A percentile compares a stretch with the other conserved stretches of the same genome.
These are phyloP conservation scores for Yamadazyma dushanensis DNA, from an alignment of 1,139 yeast genomes.

Conservation along the genomic window DNA sequence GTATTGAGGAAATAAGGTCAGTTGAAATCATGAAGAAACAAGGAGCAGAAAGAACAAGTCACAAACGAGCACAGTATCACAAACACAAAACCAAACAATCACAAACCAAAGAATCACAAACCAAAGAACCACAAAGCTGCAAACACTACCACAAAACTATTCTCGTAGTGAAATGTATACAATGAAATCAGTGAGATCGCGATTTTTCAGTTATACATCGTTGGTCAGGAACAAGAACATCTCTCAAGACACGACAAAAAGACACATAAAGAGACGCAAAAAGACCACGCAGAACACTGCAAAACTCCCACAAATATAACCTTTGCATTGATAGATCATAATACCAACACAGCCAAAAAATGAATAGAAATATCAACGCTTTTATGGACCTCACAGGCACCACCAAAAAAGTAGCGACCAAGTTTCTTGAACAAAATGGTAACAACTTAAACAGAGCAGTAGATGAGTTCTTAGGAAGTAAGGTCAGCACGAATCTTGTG, in stretches of 20 bases:
- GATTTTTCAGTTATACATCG: too few species aligned
- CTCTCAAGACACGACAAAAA: too few species aligned
- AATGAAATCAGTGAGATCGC: too few species aligned
- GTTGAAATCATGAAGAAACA: conserved; percentile 4
- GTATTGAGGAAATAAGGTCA: conserved; percentile 7
- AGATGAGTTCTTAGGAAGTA: conserved; percentile 12
- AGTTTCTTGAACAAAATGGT: conserved; percentile 10
- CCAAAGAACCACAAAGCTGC: not conserved
- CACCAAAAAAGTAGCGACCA: conserved; percentile 12
- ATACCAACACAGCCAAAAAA: not conserved
- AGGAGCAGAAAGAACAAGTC: not conserved
- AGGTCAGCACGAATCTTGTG: conserved; percentile 20
- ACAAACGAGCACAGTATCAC: conserved; percentile 2
- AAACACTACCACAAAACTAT: not conserved
- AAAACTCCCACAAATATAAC: not conserved
- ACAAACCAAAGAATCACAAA: not conserved
- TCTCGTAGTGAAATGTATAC: too few species aligned
- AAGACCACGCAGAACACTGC: not conserved
- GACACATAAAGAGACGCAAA: too few species aligned
- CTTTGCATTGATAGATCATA: too few species aligned
- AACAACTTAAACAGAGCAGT: conserved; percentile 10
- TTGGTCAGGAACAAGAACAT: too few species aligned
- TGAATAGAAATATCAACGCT: conserved; percentile 6
- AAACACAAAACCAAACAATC: not conserved
- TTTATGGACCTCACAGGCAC: conserved; percentile 17